Evolutionary conservation across 305 asterid species (phyloP).

Genomic region (Plantago lanceolata): DNA sequence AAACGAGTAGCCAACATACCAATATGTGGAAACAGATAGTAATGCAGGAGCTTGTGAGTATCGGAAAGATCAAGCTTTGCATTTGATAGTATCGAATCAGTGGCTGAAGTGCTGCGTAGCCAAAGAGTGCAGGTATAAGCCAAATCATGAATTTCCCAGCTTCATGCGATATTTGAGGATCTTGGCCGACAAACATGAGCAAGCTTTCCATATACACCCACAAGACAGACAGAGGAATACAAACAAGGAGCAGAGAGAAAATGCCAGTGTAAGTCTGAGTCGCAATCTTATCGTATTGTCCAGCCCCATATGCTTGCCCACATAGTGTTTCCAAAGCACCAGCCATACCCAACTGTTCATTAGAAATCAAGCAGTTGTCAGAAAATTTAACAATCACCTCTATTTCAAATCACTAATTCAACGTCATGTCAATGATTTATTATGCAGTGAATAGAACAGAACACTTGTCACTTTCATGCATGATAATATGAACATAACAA

Average conservation of each 20-base stretch:
- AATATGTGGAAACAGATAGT: constrained; percentile 54
- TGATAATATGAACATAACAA: too few species aligned
- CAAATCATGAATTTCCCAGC: constrained; percentile 57
- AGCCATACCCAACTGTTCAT: constrained; percentile 65
- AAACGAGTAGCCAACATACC: constrained; percentile 56
- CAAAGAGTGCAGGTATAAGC: constrained; percentile 66
- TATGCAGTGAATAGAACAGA: too few species aligned
- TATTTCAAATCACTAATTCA: too few species aligned
- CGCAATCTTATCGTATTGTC: constrained; percentile 63
- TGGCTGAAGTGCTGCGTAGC: constrained; percentile 65
- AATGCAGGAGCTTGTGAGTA: constrained; percentile 51
- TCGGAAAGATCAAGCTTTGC: constrained; percentile 61
- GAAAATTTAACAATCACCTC: neutral
- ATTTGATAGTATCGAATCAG: constrained; percentile 60
- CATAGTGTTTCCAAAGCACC: constrained; percentile 69
- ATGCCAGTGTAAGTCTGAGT: constrained; percentile 70
- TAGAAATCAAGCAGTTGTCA: neutral
- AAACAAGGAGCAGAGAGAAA: constrained; percentile 37
- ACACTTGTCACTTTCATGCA: too few species aligned
- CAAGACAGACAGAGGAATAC: constrained; percentile 54
- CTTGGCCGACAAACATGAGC: constrained; percentile 58
- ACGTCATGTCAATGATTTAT: too few species aligned
- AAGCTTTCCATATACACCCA: constrained; percentile 52
- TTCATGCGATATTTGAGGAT: constrained; percentile 59
- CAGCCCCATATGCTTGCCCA: constrained; percentile 80